Evolutionary conservation across 140 eudicot species (phyloP), one percentile per base, ranked within the genome.

Genomic region (Erigeron philadelphicus): DNA sequence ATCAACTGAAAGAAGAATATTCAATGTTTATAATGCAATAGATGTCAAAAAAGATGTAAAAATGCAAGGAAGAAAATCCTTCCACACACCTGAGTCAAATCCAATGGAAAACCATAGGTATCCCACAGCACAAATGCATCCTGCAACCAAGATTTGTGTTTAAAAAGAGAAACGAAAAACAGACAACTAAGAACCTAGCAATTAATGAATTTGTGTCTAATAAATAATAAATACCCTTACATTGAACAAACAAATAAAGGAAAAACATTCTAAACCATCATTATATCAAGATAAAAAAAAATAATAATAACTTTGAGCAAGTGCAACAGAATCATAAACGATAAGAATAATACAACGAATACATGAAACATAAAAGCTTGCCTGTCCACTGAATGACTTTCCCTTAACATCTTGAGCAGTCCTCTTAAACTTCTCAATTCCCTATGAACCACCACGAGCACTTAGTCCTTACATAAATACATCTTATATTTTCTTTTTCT

Each of bases 41-140:
- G 40, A 75, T 38, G 5, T 18, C 38, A 50, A 1, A 11, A 50
- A 50, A 50, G 6, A 50, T 50, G 13, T 13, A 50, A 50, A 9
- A 2, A 44, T 4, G 38, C 38, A 6, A 47, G 9, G 8, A 66
- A 21, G 46, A 52, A 44, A 40, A 67, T 23, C 11, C 69, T 47
- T 47, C 65, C 62, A 64, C 59, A 49, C 73, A 94, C 99, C 99
- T 94, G 99, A 48, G 99, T 94, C 41, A 94, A 77, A 82, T 94
- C 99, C 82, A 94, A 80, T 8, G 99, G 99, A 61, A 94, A 94
- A 53, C 99, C 99, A 82, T 45, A 94, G 21, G 97, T 94, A 70
- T 94, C 99, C 99, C 99, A 94, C 75, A 94, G 69, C 64, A 85
- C 81, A 87, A 94, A 94, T 50, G 99, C 99, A 85, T 87, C 97